Evolutionary conservation across 2,329 filamentous ascomycete species (phyloP), one percentile per base, ranked within the genome.

Genomic region (Colletotrichum scovillei): DNA sequence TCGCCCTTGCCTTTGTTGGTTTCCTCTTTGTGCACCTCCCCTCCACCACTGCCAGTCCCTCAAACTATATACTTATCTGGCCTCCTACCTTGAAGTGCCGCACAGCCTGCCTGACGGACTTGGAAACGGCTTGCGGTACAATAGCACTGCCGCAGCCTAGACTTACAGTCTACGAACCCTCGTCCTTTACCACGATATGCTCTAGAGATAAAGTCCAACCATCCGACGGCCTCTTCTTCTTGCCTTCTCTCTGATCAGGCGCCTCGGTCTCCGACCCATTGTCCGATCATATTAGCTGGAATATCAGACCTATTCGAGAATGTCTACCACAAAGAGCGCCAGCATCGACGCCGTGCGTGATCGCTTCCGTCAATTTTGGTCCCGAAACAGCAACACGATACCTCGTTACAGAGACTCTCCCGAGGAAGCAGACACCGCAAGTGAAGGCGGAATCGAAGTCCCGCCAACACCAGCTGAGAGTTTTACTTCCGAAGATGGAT

Each of bases 321-420:
- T 73, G 70, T 22, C 66, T 16, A 22, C 55, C 7, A 26, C 67
- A 11, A 56, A 22, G 9, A 71, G 30, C 19, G 16, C 52, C 22
- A 56, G 57, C 28, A 49, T 62, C n/a, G 71, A 67, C 56, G 62
- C 67, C 4, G 26, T 73, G 24, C 68, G 71, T 22, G 71, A 73
- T 63, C 71, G 71, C 26, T 67, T 73, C 28, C 71, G 67, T 53
- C 28, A 65, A 9, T 22, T 73, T 26, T 73, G 71, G 71, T 64
- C 55, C 16, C 66, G 59, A 9, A 57, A 63, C 46, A 69, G 24
- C 53, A 46, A 7, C 14, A 49, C 66, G 28, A 64, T 60, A 16
- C 28, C 53, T 11, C 42, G 53, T 7, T 73, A 73, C 32, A 73
- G 58, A 32, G 66, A 72, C 56, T 67, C 67, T 11, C 62, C 71